Evolutionary conservation across 495 filamentous ascomycete genomes (phyloP).

Genomic region (Recurvomyces mirabilis): DNA sequence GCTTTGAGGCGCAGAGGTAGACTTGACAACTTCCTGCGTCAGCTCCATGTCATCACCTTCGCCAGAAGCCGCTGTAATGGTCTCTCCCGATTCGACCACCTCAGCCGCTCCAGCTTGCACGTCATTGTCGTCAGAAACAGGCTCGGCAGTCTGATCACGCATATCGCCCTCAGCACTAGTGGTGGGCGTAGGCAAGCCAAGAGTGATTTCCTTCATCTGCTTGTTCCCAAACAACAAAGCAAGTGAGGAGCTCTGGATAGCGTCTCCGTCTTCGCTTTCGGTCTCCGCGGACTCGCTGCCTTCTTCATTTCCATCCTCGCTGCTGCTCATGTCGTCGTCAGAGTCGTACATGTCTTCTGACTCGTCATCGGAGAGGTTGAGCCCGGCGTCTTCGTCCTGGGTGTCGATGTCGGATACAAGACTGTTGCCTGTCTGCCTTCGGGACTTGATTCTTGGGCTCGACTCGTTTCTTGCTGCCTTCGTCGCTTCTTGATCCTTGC

Average conservation of each 20-base stretch:
- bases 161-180: constrained; percentile 20
- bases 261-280: constrained; percentile 9
- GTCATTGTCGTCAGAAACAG: background rate
- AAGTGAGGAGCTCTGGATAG: background rate
- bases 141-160: constrained; percentile 4
- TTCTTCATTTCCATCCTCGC: constrained; percentile 34
- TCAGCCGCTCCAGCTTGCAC: constrained; percentile 1
- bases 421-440: no score
- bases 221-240: constrained; percentile 7
- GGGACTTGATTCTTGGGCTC: no score
- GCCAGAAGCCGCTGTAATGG: no score
- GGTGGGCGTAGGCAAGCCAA: constrained; percentile 15
- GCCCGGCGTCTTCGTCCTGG: no score
- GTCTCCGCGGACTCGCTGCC: constrained; percentile 14
- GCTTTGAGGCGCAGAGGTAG: background rate
- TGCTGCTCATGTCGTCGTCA: constrained; percentile 57
- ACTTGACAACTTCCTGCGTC: no score
- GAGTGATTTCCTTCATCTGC: constrained; percentile 20
- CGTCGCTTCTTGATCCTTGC: no score
- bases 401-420: no score
- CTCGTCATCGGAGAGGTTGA: constrained; percentile 57
- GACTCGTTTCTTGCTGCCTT: no score
- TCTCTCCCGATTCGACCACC: background rate
- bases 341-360: constrained; percentile 66
- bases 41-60: no score